Conservation (phyloP, 345 rosid species). For the Jatropha curcas region DNA sequence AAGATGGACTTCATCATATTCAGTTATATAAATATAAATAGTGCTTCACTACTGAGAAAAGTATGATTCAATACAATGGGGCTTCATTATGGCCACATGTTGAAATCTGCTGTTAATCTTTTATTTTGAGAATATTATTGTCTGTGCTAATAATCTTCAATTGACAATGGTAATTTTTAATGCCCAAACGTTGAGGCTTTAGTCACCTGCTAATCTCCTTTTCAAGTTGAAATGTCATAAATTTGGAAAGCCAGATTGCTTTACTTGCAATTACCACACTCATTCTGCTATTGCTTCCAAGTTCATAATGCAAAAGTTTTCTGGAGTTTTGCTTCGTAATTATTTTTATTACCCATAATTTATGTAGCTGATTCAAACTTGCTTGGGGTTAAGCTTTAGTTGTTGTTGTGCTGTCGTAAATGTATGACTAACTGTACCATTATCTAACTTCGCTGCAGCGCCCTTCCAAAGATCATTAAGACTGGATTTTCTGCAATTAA, state of each 20-base stretch:
- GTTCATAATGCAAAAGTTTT: neutral
- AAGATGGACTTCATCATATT: too few species aligned
- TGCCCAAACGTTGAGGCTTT: neutral
- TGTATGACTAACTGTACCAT: conserved; percentile 7
- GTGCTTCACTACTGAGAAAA: neutral
- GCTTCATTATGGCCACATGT: neutral
- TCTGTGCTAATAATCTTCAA: neutral
- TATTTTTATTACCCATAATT: neutral
- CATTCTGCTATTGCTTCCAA: neutral
- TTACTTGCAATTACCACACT: neutral
- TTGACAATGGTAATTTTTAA: neutral
- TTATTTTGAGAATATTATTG: neutral
- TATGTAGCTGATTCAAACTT: too few species aligned
- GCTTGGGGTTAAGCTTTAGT: too few species aligned
- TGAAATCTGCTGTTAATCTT: neutral
- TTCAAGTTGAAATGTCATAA: neutral
- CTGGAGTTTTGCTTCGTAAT: neutral
- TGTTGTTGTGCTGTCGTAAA: neutral
- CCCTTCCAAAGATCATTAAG: conserved; percentile 95
- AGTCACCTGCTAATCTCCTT: neutral
- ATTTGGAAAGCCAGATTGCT: neutral
- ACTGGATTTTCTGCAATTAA: conserved; percentile 94
- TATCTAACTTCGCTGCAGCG: conserved; percentile 46
- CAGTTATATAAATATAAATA: too few species aligned
- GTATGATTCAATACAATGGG: neutral